phyloP scores from a whole-genome alignment of 2,329 filamentous ascomycete species.

The Pyrenophora tritici-repentis region DNA sequence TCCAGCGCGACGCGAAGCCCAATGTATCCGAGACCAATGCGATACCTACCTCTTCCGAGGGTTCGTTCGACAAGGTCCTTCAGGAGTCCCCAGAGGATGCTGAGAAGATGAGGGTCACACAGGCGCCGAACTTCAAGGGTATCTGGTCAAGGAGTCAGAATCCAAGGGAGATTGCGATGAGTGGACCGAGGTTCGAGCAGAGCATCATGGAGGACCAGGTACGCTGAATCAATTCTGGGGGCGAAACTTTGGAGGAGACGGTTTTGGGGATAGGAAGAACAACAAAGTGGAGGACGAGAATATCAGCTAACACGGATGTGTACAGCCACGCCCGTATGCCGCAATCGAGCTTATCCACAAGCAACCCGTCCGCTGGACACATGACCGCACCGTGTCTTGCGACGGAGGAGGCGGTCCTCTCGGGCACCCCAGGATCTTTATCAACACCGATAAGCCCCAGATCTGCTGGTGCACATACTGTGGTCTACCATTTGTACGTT shows the following conservation, averaged over 20 bases:
- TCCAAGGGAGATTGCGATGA: slow-evolving; percentile 82
- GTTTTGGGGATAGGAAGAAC: not conserved
- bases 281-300: slow-evolving; percentile 1
- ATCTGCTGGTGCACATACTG: slow-evolving; percentile 92
- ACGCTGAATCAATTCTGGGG: slow-evolving; percentile 38
- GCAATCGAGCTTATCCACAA: slow-evolving; percentile 97
- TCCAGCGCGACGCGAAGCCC: slow-evolving; percentile 51
- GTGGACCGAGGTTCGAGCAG: slow-evolving; percentile 94
- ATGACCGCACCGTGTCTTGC: slow-evolving; percentile 80
- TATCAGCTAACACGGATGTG: slow-evolving; percentile 25
- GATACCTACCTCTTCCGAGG: slow-evolving; percentile 57
- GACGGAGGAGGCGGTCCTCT: slow-evolving; percentile 89
- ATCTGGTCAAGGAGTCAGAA: slow-evolving; percentile 89
- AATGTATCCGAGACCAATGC: slow-evolving; percentile 68
- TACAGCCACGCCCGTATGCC: slow-evolving; percentile 81
- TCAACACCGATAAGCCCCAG: slow-evolving; percentile 97
- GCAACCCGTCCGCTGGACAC: slow-evolving; percentile 90
- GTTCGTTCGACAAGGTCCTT: slow-evolving; percentile 57
- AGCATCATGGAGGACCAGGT: slow-evolving; percentile 93
- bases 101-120: slow-evolving; percentile 64
- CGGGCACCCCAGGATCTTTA: slow-evolving; percentile 92
- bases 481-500: slow-evolving; percentile 85
- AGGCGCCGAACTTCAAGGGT: slow-evolving; percentile 82
- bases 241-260: not conserved
- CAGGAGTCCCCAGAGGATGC: slow-evolving; percentile 60